Evolutionary conservation across 164 flowering plant genomes (phyloP), one percentile per base, ranked within the genome.

Genomic region (Vitis rupestris): DNA sequence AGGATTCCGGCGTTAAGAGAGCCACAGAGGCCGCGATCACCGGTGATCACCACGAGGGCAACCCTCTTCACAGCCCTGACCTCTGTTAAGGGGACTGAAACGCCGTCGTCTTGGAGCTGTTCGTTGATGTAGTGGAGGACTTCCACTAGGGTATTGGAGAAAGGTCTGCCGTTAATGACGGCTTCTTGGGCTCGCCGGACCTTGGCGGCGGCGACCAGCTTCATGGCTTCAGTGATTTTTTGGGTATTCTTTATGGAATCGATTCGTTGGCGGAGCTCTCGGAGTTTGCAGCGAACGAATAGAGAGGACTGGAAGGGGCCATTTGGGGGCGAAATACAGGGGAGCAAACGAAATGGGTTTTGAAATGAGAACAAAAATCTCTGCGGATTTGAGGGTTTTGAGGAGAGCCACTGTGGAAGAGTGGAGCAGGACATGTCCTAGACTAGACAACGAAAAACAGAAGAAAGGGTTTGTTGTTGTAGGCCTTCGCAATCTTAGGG

Each of bases 141-240:
- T 47, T 89, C 87, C n/a, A 78, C 87, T 9, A 94, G 85, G 47
- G 90, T 70, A 66, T 89, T 87, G 9, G 94, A 67, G 70, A 92
- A 94, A 19, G 98, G 98, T 15, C 98, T 78, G 62, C 90, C 81
- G 48, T 74, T 92, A 58, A 94, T 81, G 52, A 94, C 98, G 10
- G 97, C 97, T 79, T 94, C 97, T 66, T 92, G 98, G 48, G 98
- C 98, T 66, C 90, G 78, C 14, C 98, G 80, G 63, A 94, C 89
- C 69, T 76, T 92, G 1, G 97, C 97, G 2, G 98, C 97, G 0
- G 98, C 87, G 1, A 94, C 92, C 8, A 94, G 92, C 83, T 90
- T 94, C 94, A 92, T 92, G 5, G 97, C 97, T 75, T 94, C 97
- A 0, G 98, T 87, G 55, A 94, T 83, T 70, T 94, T 92, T 76